These are phyloP conservation scores for Hypoxylon sp. DNA, from an alignment of 2,329 filamentous ascomycete species.

Conservation along the genomic window DNA sequence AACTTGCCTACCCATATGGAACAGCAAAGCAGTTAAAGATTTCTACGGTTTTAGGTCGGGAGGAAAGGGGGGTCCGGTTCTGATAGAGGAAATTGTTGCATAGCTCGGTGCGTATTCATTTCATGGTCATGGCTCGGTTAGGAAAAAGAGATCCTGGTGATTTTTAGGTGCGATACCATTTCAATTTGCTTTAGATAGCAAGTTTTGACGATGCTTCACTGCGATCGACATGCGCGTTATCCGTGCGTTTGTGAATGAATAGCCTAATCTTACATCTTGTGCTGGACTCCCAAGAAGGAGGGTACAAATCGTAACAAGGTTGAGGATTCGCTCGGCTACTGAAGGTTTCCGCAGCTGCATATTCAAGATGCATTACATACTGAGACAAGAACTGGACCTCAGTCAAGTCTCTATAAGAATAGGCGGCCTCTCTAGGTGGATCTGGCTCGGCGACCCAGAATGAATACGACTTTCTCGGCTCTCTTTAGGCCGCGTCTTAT, in stretches of 20 bases:
- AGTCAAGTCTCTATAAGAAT: not conserved
- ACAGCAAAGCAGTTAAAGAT: slow-evolving; percentile 55
- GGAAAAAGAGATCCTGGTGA: slow-evolving; percentile 28
- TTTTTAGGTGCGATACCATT: slow-evolving; percentile 29
- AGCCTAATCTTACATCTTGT: not conserved
- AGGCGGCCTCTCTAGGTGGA: not conserved
- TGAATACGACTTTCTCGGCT: not conserved
- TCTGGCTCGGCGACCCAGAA: not conserved
- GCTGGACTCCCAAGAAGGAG: not conserved
- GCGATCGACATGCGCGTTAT: slow-evolving; percentile 5
- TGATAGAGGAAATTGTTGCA: slow-evolving; percentile 21
- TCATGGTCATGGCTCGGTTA: slow-evolving; percentile 16
- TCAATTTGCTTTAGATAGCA: slow-evolving; percentile 14
- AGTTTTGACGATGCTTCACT: slow-evolving; percentile 14
- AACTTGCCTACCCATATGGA: slow-evolving; percentile 73
- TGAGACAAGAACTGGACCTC: not conserved
- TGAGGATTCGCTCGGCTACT: not conserved
- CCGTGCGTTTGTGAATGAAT: not conserved
- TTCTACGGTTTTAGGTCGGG: not conserved
- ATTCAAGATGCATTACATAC: not conserved
- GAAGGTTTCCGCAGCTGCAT: not conserved
- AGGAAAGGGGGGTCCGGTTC: slow-evolving; percentile 1
- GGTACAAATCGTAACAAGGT: not conserved
- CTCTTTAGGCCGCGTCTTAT: not conserved
- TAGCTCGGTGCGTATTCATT: slow-evolving; percentile 25